Evolutionary conservation across 2,329 filamentous ascomycete species (phyloP).

Genomic region (Aspergillus aculeatinus): DNA sequence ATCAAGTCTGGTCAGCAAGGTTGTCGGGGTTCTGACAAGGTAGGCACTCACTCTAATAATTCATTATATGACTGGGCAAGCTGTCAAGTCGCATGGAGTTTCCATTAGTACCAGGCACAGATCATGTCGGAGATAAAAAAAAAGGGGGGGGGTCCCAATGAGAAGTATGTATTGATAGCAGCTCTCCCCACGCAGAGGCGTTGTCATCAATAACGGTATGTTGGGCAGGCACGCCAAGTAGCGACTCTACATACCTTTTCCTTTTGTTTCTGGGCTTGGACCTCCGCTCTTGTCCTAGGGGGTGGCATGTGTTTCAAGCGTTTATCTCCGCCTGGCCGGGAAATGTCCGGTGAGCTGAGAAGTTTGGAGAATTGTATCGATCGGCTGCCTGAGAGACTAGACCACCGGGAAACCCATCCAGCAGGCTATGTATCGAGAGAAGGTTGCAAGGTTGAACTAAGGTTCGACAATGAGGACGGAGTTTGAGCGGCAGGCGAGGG

Average conservation of each 20-base stretch:
- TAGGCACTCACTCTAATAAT: constrained; percentile 74
- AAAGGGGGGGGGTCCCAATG: neutral
- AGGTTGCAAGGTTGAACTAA: neutral
- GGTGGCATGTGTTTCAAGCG: constrained; percentile 45
- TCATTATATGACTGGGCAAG: constrained; percentile 97
- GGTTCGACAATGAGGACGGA: neutral
- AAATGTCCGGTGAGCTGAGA: constrained; percentile 22
- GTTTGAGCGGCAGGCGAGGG: constrained; percentile 5
- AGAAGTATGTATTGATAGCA: neutral
- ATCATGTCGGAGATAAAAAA: neutral
- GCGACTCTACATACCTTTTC: constrained; percentile 50
- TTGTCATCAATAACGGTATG: neutral
- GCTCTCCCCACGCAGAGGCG: neutral
- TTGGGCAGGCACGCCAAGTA: neutral
- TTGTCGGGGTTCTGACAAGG: neutral
- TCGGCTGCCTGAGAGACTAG: constrained; percentile 6
- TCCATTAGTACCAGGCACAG: neutral
- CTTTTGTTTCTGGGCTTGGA: constrained; percentile 59
- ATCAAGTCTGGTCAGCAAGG: constrained; percentile 2
- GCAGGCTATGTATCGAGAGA: constrained; percentile 6
- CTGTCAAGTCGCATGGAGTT: constrained; percentile 48
- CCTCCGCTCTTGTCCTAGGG: constrained; percentile 48
- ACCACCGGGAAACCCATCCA: constrained; percentile 22
- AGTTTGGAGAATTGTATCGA: constrained; percentile 17
- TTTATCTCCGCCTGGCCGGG: constrained; percentile 26